These are phyloP conservation scores for Arabidopsis hybrid DNA, from an alignment of 441 rosid genomes.

Conservation along the genomic window DNA sequence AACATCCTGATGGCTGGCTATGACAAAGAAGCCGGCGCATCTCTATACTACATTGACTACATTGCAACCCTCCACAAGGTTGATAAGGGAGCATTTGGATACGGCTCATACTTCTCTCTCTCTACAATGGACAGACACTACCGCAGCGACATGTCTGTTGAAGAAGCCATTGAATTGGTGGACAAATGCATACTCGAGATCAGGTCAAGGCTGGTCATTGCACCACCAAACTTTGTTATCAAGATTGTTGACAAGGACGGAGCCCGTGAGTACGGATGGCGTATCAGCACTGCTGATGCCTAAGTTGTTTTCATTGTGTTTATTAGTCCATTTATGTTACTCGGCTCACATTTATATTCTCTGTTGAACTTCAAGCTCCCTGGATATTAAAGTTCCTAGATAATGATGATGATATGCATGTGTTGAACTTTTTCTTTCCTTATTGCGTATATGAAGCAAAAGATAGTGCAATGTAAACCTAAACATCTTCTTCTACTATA, in stretches of 20 bases:
- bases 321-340: constrained; percentile 17
- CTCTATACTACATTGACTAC: constrained; percentile 94
- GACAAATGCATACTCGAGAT: constrained; percentile 95
- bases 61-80: constrained; percentile 97
- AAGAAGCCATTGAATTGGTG: constrained; percentile 81
- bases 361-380: constrained; percentile 26
- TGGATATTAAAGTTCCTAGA: constrained; percentile 28
- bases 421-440: not conserved
- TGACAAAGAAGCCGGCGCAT: constrained; percentile 91
- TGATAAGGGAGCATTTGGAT: constrained; percentile 96
- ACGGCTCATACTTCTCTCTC: constrained; percentile 89
- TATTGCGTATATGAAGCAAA: constrained; percentile 7
- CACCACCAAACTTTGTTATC: constrained; percentile 95
- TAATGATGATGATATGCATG: constrained; percentile 18
- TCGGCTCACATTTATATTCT: constrained; percentile 3
- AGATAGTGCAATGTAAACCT: not conserved
- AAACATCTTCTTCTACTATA: constrained; percentile 3
- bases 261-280: constrained; percentile 87
- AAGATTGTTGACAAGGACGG: constrained; percentile 96
- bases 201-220: constrained; percentile 86
- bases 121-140: constrained; percentile 96
- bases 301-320: constrained; percentile 36
- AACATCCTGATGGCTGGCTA: constrained; percentile 96
- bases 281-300: constrained; percentile 53
- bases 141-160: constrained; percentile 88